Evolutionary conservation across 176 grass and related monocot species (phyloP), one percentile per base, ranked within the genome.

Genomic region (Cenchrus fungigraminus): DNA sequence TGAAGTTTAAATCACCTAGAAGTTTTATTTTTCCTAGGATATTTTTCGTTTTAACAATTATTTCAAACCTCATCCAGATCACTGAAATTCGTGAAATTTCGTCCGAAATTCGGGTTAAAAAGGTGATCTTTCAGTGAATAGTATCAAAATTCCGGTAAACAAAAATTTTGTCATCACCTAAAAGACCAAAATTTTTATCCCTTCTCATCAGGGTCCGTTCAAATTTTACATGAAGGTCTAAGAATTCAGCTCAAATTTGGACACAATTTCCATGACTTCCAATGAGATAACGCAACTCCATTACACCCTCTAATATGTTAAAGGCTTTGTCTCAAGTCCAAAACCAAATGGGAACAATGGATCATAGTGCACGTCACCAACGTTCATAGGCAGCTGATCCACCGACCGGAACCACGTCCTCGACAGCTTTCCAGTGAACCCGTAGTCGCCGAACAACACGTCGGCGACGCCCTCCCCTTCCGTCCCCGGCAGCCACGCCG

Each of bases 331-430:
- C 20, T 85, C 12, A 61, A 94, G 79, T 2, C 94, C 90, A 12
- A 84, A 92, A 0, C 89, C 94, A 13, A 94, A 92, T 0, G 92
- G 92, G 32, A 94, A 97, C 25, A 97, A 28, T 6, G 94, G 92
- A 37, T 94, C 87, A 10, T 94, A 94, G 43, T 92, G 72, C 20
- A 14, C 15, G 28, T 94, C 91, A 0, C 94, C 92, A 15, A 87
- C 83, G 77, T 97, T 97, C 94, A 94, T 92, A 7, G 89, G 91
- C 47, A 97, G 80, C 87, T 97, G 94, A 16, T 90, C 71, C 65
- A 90, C 91, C 7, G 72, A 82, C 79, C 84, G 83, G 88, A 94
- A 92, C 94, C 94, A 94, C 19, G 94, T 97, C 66, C 87, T 34
- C 8, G 87, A 67, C n/a, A 97, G 87, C 79, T 94, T 97, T 44